phyloP scores from a whole-genome alignment of 2,329 filamentous ascomycete species.

The Rugonectria rugulosa region DNA sequence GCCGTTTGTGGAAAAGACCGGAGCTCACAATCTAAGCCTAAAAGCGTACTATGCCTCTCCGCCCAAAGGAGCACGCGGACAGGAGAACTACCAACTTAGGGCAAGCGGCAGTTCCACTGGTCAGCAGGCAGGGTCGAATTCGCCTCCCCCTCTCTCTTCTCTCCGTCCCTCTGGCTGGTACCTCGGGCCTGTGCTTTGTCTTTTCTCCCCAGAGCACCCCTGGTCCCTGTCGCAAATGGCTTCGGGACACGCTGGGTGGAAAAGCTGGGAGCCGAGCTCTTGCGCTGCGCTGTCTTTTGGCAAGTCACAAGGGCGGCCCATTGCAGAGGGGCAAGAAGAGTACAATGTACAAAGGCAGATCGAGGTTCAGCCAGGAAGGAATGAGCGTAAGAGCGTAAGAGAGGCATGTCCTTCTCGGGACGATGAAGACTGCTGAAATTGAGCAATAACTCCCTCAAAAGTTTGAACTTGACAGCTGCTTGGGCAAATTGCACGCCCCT shows the following conservation, averaged over 20 bases:
- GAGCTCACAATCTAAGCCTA: constrained; percentile 11
- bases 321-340: constrained; percentile 3
- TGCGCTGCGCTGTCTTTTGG: constrained; percentile 14
- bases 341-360: neutral
- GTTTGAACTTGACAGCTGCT: too few relatives aligned
- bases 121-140: constrained; percentile 38
- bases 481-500: constrained; percentile 5
- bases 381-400: neutral
- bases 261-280: constrained; percentile 27
- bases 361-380: neutral
- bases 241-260: constrained; percentile 30
- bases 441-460: too few relatives aligned
- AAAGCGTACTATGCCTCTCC: constrained; percentile 20
- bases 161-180: constrained; percentile 22
- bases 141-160: constrained; percentile 38
- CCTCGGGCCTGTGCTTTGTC: constrained; percentile 34
- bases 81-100: constrained; percentile 35
- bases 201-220: constrained; percentile 35
- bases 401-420: too few relatives aligned
- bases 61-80: constrained; percentile 30
- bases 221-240: constrained; percentile 30
- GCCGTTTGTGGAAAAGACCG: constrained; percentile 24
- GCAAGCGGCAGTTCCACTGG: constrained; percentile 33
- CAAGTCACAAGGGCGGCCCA: constrained; percentile 18
- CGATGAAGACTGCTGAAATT: too few relatives aligned